Percentiles rank a stretch among this genome's conserved stretches.
Evolutionary conservation across 305 asterid genomes (phyloP).

Genomic region (Fraxinus xanthoxyloides): DNA sequence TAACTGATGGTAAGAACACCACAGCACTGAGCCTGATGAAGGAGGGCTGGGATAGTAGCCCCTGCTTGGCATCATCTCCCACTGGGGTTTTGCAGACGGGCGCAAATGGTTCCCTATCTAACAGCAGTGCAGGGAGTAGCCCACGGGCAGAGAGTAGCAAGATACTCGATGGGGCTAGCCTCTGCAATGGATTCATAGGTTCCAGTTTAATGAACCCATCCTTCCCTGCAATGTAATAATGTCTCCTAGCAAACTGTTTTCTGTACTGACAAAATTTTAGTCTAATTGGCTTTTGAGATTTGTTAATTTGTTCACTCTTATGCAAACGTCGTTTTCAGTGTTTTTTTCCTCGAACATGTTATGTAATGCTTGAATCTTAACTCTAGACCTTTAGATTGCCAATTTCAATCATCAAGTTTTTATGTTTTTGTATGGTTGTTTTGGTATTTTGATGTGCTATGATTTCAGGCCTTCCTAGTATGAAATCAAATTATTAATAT

Average conservation of each 20-base stretch:
- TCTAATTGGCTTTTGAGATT: constrained; percentile 9
- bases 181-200: constrained; percentile 33
- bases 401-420: constrained; percentile 8
- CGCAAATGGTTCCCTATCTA: constrained; percentile 60
- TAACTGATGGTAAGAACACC: constrained; percentile 34
- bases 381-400: not conserved
- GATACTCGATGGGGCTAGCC: constrained; percentile 38
- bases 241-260: not conserved
- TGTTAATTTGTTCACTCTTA: constrained; percentile 23
- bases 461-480: too few species aligned
- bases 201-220: constrained; percentile 43
- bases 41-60: constrained; percentile 64
- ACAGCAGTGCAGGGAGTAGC: constrained; percentile 85
- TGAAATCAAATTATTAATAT: too few species aligned
- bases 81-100: constrained; percentile 87
- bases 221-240: constrained; percentile 38
- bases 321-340: not conserved
- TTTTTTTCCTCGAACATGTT: not conserved
- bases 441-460: too few species aligned
- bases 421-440: constrained; percentile 17
- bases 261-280: not conserved
- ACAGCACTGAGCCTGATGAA: constrained; percentile 59
- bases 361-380: not conserved
- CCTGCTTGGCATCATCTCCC: constrained; percentile 61
- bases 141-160: constrained; percentile 55